Base-by-base conservation (phyloP, 2,329 filamentous ascomycete genomes). In the Neofusicoccum kwambonambiense region DNA sequence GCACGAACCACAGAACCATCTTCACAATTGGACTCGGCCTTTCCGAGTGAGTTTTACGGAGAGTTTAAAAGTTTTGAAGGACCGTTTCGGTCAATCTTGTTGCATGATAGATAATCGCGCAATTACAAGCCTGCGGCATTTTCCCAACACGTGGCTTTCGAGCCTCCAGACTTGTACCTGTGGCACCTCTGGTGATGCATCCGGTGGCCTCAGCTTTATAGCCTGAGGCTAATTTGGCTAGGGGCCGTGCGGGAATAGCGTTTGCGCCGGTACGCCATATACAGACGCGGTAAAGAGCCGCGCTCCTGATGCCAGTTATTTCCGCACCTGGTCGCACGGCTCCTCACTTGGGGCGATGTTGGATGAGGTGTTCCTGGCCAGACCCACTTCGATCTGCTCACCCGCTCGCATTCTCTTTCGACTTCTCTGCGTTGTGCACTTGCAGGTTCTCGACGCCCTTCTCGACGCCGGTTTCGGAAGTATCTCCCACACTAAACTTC, bases 391-490 rank as follows among this genome's bases (percentile, higher is more conserved):
- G 27, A 31, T 31, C 27, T 31, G 5, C 27, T 60, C 56, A 54
- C 11, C 61, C 49, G 15, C 49, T 54, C 35, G 50, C 62, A 42
- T 45, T 64, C 42, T 64, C 64, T 34, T 60, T 58, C 42, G 61
- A 45, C 45, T 64, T 64, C 4, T 39, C 47, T 22, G 41, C 35
- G 31, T 64, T 56, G 41, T 57, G 51, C 22, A 62, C 35, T 22
- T 70, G 67, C 67, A 77, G 66, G 7, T 69, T 69, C 64, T 73
- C 75, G 69, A 77, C 73, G 65, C 74, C 71, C 49, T 68, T 71
- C 62, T 77, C 74, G 37, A 77, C 71, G 22, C 62, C 69, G 52
- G 68, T 45, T 47, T 68, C 64, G 49, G 56, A 65, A n/a, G 35
- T 69, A 54, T 69, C 67, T 41, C 64, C 68, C 41, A 66, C 61